Evolutionary conservation across 306 rosid species (phyloP), one percentile per base, ranked within the genome.

Genomic region (Quercus wislizeni): DNA sequence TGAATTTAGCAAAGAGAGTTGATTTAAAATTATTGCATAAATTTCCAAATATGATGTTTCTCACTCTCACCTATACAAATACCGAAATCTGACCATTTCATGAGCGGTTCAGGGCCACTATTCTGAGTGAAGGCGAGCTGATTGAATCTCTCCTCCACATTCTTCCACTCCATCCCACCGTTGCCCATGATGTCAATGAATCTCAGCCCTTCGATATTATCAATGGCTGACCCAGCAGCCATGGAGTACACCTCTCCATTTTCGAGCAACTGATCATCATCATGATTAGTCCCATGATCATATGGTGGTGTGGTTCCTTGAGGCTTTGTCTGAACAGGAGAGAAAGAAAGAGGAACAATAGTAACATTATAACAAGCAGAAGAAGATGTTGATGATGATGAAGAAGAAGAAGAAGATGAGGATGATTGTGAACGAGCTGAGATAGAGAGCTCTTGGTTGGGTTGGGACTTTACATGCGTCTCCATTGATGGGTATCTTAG

Each of bases 51-150:
- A 10, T 49, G 54, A 49, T 49, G 54, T 12, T 49, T 49, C 54
- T 49, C 54, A 49, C 17, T 79, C 98, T 90, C 82, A 94, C 98
- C 97, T 71, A 92, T 80, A 70, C 98, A 94, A 63, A 84, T 83
- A 61, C 87, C 90, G 81, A 94, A 90, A 55, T 82, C 86, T 4
- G 93, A 82, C 90, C 91, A 85, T 62, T 81, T 75, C 12, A 94
- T 69, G 10, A 82, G 93, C 61, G 90, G 90, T 88, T 94, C 96
- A 71, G 54, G 10, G 14, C 70, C 76, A 27, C 63, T 75, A 30
- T 31, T 67, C 5, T 79, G 64, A 76, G 85, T 62, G 19, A 77
- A 19, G 38, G 93, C 81, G 31, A 88, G 70, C 81, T 51, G 85
- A 78, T 86, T 51, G 85, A 92, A 92, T 88, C 89, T 89, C 41